A percentile compares a stretch with the other conserved stretches of the same genome.
Evolutionary conservation across 2,329 filamentous ascomycete species (phyloP).

Genomic region (Talaromyces sp.): DNA sequence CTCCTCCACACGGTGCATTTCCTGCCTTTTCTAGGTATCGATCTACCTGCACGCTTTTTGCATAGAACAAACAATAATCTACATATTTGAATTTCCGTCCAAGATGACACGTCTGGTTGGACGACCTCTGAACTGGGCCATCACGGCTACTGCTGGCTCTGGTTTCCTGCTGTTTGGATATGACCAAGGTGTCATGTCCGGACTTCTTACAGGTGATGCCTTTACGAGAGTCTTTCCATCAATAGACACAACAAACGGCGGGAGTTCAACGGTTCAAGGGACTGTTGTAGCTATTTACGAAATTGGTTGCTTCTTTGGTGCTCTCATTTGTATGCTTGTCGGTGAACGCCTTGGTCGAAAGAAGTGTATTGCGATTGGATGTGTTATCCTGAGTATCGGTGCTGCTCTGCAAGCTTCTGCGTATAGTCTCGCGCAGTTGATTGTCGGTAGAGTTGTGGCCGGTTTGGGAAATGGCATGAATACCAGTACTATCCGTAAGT

Average conservation of each 20-base stretch:
- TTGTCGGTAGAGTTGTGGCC: conserved; percentile 54
- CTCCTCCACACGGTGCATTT: not conserved
- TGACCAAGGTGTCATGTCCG: conserved; percentile 10
- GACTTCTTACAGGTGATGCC: conserved; percentile 7
- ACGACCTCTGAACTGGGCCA: conserved; percentile 10
- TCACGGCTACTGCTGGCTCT: not conserved
- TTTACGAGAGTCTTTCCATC: conserved; percentile 3
- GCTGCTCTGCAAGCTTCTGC: conserved; percentile 57
- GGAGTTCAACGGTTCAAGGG: conserved; percentile 9
- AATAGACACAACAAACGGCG: not conserved
- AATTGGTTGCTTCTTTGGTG: conserved; percentile 11
- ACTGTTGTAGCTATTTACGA: conserved; percentile 9
- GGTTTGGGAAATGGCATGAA: conserved; percentile 42
- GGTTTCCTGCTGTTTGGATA: conserved; percentile 11
- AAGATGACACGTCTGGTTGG: conserved; percentile 1
- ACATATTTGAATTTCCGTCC: not conserved
- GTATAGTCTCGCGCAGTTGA: conserved; percentile 52
- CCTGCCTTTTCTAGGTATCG: not conserved
- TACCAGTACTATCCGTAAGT: conserved; percentile 24
- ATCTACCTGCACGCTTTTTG: not conserved
- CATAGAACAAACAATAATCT: not conserved
- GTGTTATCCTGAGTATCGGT: conserved; percentile 55
- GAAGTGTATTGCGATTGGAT: conserved; percentile 1
- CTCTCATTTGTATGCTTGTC: conserved; percentile 5
- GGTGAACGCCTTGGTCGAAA: conserved; percentile 4